Percentiles rank a stretch among this genome's conserved stretches.
phyloP scores from a whole-genome alignment of 441 rosid species.

The Erodium texanum region DNA sequence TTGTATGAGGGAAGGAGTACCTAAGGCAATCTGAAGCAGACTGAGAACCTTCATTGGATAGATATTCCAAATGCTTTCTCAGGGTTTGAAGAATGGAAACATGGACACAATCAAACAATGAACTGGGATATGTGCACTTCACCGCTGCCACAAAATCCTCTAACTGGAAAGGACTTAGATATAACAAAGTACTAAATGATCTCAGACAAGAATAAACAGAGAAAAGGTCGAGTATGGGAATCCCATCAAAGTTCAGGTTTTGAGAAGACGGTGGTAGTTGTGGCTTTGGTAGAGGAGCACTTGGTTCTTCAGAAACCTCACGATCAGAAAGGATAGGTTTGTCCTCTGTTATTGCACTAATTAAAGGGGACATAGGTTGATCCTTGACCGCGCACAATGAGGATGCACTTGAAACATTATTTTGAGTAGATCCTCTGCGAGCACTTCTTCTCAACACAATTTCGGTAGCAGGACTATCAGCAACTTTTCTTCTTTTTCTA shows the following conservation, averaged over 20 bases:
- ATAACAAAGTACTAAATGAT: constrained; percentile 55
- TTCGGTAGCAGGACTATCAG: constrained; percentile 30
- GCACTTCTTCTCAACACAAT: constrained; percentile 75
- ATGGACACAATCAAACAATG: constrained; percentile 53
- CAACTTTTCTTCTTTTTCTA: constrained; percentile 49
- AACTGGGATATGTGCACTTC: constrained; percentile 33
- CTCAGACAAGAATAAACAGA: constrained; percentile 53
- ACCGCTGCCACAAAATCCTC: constrained; percentile 55
- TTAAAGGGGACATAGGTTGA: constrained; percentile 42
- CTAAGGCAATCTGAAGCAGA: constrained; percentile 58
- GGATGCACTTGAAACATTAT: constrained; percentile 20
- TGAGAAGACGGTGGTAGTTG: constrained; percentile 52
- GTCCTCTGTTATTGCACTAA: constrained; percentile 52
- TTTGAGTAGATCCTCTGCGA: constrained; percentile 49
- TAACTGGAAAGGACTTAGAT: constrained; percentile 66
- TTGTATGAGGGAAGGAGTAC: constrained; percentile 30
- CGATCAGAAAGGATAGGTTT: constrained; percentile 21
- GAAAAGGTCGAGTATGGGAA: constrained; percentile 42
- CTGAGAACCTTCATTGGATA: constrained; percentile 43
- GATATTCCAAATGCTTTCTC: constrained; percentile 50
- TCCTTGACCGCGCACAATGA: constrained; percentile 22
- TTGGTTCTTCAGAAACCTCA: constrained; percentile 27
- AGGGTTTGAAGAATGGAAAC: constrained; percentile 47
- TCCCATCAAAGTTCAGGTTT: constrained; percentile 39
- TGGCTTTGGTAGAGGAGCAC: constrained; percentile 42